These are phyloP conservation scores for Kondoa malvinella DNA, from an alignment of 768 basidiomycete species.

Conservation along the genomic window DNA sequence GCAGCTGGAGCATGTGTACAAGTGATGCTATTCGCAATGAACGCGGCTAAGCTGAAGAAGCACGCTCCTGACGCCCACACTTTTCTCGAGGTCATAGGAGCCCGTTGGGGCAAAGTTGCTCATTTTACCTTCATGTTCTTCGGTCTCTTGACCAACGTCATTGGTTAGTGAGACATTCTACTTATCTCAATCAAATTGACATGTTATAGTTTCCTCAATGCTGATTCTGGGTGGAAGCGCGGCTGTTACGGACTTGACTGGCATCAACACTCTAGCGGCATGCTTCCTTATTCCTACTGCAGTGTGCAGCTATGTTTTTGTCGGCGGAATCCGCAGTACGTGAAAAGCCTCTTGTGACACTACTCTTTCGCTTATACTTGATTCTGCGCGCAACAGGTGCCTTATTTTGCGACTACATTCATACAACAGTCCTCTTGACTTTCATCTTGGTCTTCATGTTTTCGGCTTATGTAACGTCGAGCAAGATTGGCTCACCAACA, in stretches of 20 bases:
- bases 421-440: slow-evolving; percentile 51
- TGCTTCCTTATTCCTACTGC: slow-evolving; percentile 14
- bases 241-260: slow-evolving; percentile 70
- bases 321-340: slow-evolving; percentile 33
- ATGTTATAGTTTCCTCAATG: slow-evolving; percentile 40
- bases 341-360: slow-evolving; percentile 28
- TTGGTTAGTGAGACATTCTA: slow-evolving; percentile 49
- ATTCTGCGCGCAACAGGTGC: slow-evolving; percentile 68
- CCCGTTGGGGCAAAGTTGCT: slow-evolving; percentile 54
- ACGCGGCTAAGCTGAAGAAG: slow-evolving; percentile 75
- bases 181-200: not conserved
- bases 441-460: slow-evolving; percentile 62
- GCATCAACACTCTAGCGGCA: slow-evolving; percentile 46
- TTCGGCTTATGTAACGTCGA: slow-evolving; percentile 61
- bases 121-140: slow-evolving; percentile 81
- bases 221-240: slow-evolving; percentile 44
- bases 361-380: slow-evolving; percentile 31
- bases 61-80: slow-evolving; percentile 74
- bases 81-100: slow-evolving; percentile 63
- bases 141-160: slow-evolving; percentile 72
- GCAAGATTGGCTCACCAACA: slow-evolving; percentile 57
- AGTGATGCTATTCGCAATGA: slow-evolving; percentile 71
- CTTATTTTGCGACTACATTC: slow-evolving; percentile 61
- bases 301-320: slow-evolving; percentile 25
- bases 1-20: slow-evolving; percentile 42